phyloP scores from a whole-genome alignment of 495 filamentous ascomycete species.

The Penicillium steckii region DNA sequence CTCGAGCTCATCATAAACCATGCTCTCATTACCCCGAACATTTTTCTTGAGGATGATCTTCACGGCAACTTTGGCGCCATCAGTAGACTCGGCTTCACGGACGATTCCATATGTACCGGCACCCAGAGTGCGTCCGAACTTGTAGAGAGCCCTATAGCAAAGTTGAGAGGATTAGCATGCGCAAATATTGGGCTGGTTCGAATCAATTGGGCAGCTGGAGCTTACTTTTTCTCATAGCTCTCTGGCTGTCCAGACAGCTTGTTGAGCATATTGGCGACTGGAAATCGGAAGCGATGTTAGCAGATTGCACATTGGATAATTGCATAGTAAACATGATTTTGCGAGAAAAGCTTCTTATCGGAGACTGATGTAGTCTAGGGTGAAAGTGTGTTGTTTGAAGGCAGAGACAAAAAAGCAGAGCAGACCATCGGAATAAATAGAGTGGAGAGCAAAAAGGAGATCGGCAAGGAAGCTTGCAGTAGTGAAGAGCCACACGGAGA shows the following conservation, averaged over 20 bases:
- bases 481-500: neutral
- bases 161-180: neutral
- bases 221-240: constrained; percentile 97
- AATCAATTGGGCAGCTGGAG: neutral
- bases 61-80: constrained; percentile 84
- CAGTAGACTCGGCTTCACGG: constrained; percentile 77
- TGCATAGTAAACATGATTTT: neutral
- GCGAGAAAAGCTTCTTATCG: neutral
- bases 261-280: constrained; percentile 91
- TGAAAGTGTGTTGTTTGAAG: too few species aligned
- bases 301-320: neutral
- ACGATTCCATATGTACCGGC: constrained; percentile 99
- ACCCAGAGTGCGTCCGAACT: constrained; percentile 88
- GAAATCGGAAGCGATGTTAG: constrained; percentile 30
- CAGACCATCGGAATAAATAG: constrained; percentile 19
- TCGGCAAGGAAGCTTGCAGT: constrained; percentile 6
- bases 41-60: constrained; percentile 99
- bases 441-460: constrained; percentile 2
- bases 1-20: constrained; percentile 96
- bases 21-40: constrained; percentile 94
- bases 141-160: constrained; percentile 69
- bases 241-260: constrained; percentile 97
- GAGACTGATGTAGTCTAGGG: too few species aligned
- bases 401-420: constrained; percentile 7
- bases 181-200: neutral